Evolutionary conservation across 2,329 filamentous ascomycete genomes (phyloP), one percentile per base, ranked within the genome.

Genomic region (Colletotrichum noveboracense): DNA sequence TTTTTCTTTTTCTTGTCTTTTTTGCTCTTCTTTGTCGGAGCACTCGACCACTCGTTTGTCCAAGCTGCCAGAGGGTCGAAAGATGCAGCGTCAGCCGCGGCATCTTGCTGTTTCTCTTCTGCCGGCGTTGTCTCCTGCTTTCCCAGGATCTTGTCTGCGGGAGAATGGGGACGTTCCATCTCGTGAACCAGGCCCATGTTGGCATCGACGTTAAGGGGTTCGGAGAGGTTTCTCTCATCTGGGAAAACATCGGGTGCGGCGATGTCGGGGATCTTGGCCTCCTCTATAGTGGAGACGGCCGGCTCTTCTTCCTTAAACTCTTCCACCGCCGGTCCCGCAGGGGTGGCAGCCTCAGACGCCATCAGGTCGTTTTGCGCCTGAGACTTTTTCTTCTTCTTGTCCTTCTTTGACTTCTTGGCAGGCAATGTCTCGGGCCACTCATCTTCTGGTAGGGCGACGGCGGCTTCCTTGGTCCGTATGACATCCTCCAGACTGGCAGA

Each of bases 1-100:
- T 83, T 84, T 77, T 84, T 82, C 76, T 84, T 83, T 71, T 83
- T 85, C 77, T 83, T 85, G 58, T 85, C 80, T 71, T 85, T 83
- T 74, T 82, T 84, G 21, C 79, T 78, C 73, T 80, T 81, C 73
- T 82, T 81, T 6, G 76, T 58, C 18, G 76, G 34, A 70, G 66
- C 12, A 9, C 72, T 56, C n/a, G 67, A 38, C 67, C 67, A 62
- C n/a, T 62, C 56, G n/a, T 55, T 38, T n/a, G 28, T 32, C 8
- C 62, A 21, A 24, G 28, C 21, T 38, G 62, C 26, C 43, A 28
- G 28, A 10, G 38, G 18, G n/a, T 36, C 38, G n/a, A 24, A 38
- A 30, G 36, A 14, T 13, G 18, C 28, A 12, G 36, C 7, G 26
- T 28, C 24, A 32, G 38, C 6, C 28, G 38, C 7, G 16, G 16